phyloP scores from a whole-genome alignment of 2,329 filamentous ascomycete genomes.

The Graphilbum fragrans region DNA sequence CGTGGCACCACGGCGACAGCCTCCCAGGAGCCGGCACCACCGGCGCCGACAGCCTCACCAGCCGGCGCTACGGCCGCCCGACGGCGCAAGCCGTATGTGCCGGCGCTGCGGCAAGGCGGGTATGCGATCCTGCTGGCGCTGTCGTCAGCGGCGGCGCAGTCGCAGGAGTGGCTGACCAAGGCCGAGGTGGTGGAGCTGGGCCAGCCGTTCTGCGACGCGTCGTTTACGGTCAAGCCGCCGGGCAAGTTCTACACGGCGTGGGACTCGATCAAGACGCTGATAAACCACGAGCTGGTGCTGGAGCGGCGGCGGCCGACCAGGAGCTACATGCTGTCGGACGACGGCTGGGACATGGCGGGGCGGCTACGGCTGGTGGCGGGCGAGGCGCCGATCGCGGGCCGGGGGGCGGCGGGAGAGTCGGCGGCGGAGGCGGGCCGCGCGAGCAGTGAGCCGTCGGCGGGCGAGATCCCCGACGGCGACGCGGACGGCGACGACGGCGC shows the following conservation, averaged over 20 bases:
- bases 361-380: conserved; percentile 40
- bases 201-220: conserved; percentile 61
- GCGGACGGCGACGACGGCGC: conserved; percentile 9
- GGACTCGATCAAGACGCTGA: conserved; percentile 68
- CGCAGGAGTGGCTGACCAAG: conserved; percentile 50
- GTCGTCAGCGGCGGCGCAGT: conserved; percentile 42
- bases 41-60: conserved; percentile 18
- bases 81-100: conserved; percentile 58
- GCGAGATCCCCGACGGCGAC: conserved; percentile 1
- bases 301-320: conserved; percentile 56
- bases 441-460: not conserved
- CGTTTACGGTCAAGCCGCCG: conserved; percentile 54
- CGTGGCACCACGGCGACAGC: conserved; percentile 19
- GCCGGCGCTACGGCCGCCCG: conserved; percentile 17
- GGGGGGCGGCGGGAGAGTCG: too few relatives aligned
- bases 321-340: conserved; percentile 61
- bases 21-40: not conserved
- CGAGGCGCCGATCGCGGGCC: not conserved
- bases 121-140: conserved; percentile 63
- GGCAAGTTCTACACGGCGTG: conserved; percentile 68
- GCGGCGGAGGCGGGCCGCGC: not conserved
- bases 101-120: conserved; percentile 57
- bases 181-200: conserved; percentile 54
- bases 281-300: conserved; percentile 61
- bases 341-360: conserved; percentile 63